phyloP scores from a whole-genome alignment of 2,329 filamentous ascomycete genomes.

The Xylaria hypoxylon region DNA sequence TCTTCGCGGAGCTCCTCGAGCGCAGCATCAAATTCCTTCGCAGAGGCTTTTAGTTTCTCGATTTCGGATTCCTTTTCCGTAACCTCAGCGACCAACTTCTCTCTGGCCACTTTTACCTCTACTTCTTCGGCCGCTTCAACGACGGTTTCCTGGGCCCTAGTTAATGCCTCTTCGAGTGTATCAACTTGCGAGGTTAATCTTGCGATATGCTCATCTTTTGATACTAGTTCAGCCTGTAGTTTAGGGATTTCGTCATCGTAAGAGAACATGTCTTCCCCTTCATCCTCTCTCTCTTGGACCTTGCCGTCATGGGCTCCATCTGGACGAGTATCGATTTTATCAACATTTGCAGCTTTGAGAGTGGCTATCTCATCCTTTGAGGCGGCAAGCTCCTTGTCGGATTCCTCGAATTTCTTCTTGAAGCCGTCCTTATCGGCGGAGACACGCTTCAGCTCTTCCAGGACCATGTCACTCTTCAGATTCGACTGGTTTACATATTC shows the following conservation, averaged over 20 bases:
- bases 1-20: slow-evolving; percentile 55
- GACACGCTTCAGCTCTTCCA: slow-evolving; percentile 91
- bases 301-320: slow-evolving; percentile 37
- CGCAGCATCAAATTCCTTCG: slow-evolving; percentile 47
- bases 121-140: slow-evolving; percentile 48
- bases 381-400: slow-evolving; percentile 71
- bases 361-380: slow-evolving; percentile 73
- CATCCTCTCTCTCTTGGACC: slow-evolving; percentile 44
- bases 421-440: slow-evolving; percentile 83
- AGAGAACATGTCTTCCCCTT: slow-evolving; percentile 85
- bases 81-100: background rate
- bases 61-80: slow-evolving; percentile 22
- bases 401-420: slow-evolving; percentile 79
- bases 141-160: slow-evolving; percentile 76
- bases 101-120: slow-evolving; percentile 22
- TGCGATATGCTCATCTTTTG: slow-evolving; percentile 77
- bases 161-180: slow-evolving; percentile 76
- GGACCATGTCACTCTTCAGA: slow-evolving; percentile 88
- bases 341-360: slow-evolving; percentile 53
- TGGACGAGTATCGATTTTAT: slow-evolving; percentile 34
- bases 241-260: slow-evolving; percentile 89
- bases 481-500: slow-evolving; percentile 92
- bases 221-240: slow-evolving; percentile 78
- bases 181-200: slow-evolving; percentile 76
- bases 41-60: slow-evolving; percentile 44